Percentiles rank a stretch among this genome's conserved stretches.
Evolutionary conservation across 257 asterid genomes (phyloP).

Genomic region (Vinca minor): DNA sequence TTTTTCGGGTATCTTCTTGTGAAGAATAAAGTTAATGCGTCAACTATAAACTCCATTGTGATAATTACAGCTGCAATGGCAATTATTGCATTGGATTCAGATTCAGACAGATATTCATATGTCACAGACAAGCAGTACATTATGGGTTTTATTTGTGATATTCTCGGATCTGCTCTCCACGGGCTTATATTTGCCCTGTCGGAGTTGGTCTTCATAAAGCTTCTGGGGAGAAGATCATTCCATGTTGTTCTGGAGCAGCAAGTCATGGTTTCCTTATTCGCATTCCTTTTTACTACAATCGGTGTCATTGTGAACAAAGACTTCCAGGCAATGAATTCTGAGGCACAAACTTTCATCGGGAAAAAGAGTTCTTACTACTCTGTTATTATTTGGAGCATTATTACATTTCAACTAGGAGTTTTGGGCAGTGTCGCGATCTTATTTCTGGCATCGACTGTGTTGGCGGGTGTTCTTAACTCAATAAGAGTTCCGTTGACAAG

Average conservation of each 20-base stretch:
- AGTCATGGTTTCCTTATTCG: conserved; percentile 75
- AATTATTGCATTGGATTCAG: conserved; percentile 72
- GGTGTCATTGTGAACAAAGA: conserved; percentile 53
- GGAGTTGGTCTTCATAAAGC: conserved; percentile 52
- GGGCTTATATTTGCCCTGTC: conserved; percentile 85
- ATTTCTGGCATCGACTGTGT: conserved; percentile 70
- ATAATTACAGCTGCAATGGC: conserved; percentile 76
- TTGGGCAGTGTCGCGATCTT: conserved; percentile 69
- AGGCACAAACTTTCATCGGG: conserved; percentile 52
- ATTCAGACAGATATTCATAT: conserved; percentile 54
- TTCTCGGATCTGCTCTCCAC: conserved; percentile 66
- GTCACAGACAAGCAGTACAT: conserved; percentile 41
- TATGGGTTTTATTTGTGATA: conserved; percentile 66
- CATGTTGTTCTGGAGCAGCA: conserved; percentile 90
- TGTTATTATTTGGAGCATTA: conserved; percentile 67
- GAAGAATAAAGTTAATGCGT: conserved; percentile 65
- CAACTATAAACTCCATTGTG: conserved; percentile 52
- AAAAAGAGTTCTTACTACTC: conserved; percentile 44
- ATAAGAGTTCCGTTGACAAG: conserved; percentile 82
- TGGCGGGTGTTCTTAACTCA: conserved; percentile 86
- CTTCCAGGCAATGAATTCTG: conserved; percentile 49
- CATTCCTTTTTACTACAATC: conserved; percentile 59
- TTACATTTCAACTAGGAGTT: conserved; percentile 74
- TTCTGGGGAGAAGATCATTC: conserved; percentile 66
- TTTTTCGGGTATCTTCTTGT: conserved; percentile 68